Percentiles rank a stretch among this genome's conserved stretches.
phyloP scores from a whole-genome alignment of 768 basidiomycete species.

The Trametes cingulata region DNA sequence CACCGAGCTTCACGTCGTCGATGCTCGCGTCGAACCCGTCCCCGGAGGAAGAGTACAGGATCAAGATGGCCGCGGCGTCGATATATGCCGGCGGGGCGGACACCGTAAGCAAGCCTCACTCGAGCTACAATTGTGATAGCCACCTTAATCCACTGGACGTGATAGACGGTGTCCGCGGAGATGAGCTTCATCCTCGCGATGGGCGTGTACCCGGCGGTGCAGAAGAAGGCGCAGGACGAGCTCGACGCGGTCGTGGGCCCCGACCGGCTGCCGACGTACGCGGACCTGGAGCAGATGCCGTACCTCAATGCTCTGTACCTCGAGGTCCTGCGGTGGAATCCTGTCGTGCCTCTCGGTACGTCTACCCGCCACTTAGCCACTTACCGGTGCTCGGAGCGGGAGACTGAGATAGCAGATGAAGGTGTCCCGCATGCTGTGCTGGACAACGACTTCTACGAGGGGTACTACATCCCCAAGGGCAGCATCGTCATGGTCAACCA shows the following conservation, averaged over 20 bases:
- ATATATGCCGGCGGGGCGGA: conserved; percentile 19
- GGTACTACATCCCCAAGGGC: conserved; percentile 34
- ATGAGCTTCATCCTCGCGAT: conserved; percentile 9
- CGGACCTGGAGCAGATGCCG: conserved; percentile 17
- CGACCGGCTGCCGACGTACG: conserved; percentile 46
- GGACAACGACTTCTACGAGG: conserved; percentile 32
- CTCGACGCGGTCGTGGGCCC: conserved; percentile 32
- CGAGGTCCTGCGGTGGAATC: conserved; percentile 37
- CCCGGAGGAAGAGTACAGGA: conserved; percentile 55
- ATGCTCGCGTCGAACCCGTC: conserved; percentile 40
- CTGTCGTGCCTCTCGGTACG: conserved; percentile 33
- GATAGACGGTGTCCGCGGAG: conserved; percentile 7
- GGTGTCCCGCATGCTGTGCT: conserved; percentile 33
- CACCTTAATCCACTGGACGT: background rate
- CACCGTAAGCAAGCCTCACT: conserved; percentile 6
- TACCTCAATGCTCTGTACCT: conserved; percentile 28
- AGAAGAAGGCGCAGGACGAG: conserved; percentile 27
- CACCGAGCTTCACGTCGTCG: conserved; percentile 23
- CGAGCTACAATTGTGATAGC: background rate
- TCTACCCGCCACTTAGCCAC: too few relatives aligned
- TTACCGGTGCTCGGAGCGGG: too few relatives aligned
- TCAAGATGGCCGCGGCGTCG: conserved; percentile 56
- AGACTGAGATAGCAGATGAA: background rate
- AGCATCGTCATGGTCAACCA: conserved; percentile 13
- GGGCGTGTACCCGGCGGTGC: conserved; percentile 1